Base-by-base conservation (phyloP, 176 grass and related monocot genomes). In the Olyra latifolia region DNA sequence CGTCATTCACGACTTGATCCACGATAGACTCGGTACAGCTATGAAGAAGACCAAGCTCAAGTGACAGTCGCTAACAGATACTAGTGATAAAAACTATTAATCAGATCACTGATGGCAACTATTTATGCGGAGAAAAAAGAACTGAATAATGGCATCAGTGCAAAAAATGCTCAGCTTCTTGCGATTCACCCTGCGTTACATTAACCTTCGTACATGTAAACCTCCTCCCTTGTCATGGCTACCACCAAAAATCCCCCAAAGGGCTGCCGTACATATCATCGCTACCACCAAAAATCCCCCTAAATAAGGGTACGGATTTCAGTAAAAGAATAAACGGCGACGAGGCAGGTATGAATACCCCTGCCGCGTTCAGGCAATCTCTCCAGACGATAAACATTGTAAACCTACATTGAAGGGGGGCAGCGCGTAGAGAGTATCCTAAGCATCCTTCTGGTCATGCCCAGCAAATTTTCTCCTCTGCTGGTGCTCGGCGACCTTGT, bases 401-500 rank as follows among this genome's bases (percentile, higher is more conserved):
- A 30, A 76, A 55, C 39, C 79, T 68, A 67, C 46, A 45, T 49
- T 68, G 54, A 69, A 52, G 22, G 19, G 59, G 56, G 55, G 5
- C 16, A 41, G 32, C 6, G n/a, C 0, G 7, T 66, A 76, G 67
- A 73, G 47, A 27, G 39, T 22, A 45, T 63, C 63, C 83, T 91
- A 93, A 19, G 80, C 23, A 63, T 74, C 25, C 71, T 86, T 61
- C 32, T 50, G 76, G 43, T 89, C 90, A 74, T 77, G 56, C 46
- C 85, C 81, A 38, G 92, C 92, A 55, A 98, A 83, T 43, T 80
- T 91, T 89, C 75, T 89, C 81, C 96, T 87, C 78, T 98, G 96
- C 79, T 95, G 83, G 88, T 98, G 96, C 83, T 95, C 96, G 2
- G 96, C 92, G 23, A 91, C 92, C 64, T 98, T 98, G 71, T 95